phyloP scores from a whole-genome alignment of 345 rosid species.

The Bruguiera parviflora region DNA sequence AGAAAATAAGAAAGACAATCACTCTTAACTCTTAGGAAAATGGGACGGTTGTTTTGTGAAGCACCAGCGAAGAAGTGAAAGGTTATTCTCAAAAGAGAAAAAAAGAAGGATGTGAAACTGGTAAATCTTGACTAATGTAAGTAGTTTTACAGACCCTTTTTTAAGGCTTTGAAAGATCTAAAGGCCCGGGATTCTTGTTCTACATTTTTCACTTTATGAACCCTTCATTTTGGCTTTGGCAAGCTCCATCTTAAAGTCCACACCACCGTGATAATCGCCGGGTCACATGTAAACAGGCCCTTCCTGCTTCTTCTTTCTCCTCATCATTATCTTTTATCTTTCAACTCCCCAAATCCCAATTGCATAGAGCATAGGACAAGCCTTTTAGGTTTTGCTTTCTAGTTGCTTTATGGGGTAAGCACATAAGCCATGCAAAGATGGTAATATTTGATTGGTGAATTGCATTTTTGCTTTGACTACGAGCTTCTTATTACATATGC shows the following conservation, averaged over 20 bases:
- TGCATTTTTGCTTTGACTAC: not conserved
- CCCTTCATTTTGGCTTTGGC: constrained; percentile 10
- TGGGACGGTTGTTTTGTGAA: too few relatives aligned
- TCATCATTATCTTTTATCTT: not conserved
- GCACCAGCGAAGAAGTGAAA: too few relatives aligned
- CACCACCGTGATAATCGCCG: constrained; percentile 58
- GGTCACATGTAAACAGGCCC: constrained; percentile 51
- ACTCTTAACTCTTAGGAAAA: too few relatives aligned
- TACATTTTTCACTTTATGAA: constrained; percentile 8
- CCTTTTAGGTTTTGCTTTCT: constrained; percentile 21
- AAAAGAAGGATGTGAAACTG: not conserved
- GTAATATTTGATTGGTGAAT: too few relatives aligned
- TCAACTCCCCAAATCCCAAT: constrained; percentile 9
- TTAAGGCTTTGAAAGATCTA: constrained; percentile 3
- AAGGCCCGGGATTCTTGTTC: constrained; percentile 39
- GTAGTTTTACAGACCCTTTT: not conserved
- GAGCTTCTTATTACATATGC: not conserved
- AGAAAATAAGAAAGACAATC: too few relatives aligned
- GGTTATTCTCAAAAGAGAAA: too few relatives aligned
- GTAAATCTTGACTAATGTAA: not conserved
- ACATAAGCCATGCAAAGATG: constrained; percentile 13
- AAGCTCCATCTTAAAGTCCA: constrained; percentile 29
- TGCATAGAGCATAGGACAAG: too few relatives aligned
- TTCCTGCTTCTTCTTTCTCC: not conserved
- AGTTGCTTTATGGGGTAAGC: not conserved